phyloP scores from a whole-genome alignment of 2,329 filamentous ascomycete genomes.

The Ophiocordyceps australis region DNA sequence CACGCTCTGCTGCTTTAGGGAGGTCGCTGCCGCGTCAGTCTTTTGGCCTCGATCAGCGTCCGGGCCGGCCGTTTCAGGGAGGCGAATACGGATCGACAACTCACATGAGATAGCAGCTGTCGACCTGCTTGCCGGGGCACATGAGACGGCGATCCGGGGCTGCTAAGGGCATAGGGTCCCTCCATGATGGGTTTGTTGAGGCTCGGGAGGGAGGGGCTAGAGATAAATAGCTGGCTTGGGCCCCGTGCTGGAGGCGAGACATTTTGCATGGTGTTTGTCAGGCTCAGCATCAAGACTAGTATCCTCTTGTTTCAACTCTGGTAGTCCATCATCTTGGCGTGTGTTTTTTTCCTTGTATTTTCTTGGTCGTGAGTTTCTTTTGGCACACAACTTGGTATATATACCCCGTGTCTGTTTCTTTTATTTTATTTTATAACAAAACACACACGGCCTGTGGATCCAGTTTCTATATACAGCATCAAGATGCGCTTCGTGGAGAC shows the following conservation, averaged over 20 bases:
- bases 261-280: no score
- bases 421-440: not conserved
- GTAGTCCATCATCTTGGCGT: no score
- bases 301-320: no score
- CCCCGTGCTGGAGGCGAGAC: no score
- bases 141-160: not conserved
- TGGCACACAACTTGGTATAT: no score
- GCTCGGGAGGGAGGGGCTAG: no score
- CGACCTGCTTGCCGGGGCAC: slow-evolving; percentile 1
- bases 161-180: no score
- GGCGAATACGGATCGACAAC: slow-evolving; percentile 3
- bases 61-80: slow-evolving; percentile 2
- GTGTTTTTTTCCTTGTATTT: no score
- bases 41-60: slow-evolving; percentile 3
- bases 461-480: not conserved
- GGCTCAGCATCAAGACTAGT: no score
- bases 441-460: not conserved
- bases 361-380: no score
- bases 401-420: not conserved
- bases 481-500: slow-evolving; percentile 14
- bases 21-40: slow-evolving; percentile 2
- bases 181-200: no score
- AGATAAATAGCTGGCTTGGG: no score
- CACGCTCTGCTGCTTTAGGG: slow-evolving; percentile 3
- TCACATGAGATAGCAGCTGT: slow-evolving; percentile 3